Evolutionary conservation across 768 basidiomycete genomes (phyloP), one percentile per base, ranked within the genome.

Genomic region (Rhizopogon sp.): DNA sequence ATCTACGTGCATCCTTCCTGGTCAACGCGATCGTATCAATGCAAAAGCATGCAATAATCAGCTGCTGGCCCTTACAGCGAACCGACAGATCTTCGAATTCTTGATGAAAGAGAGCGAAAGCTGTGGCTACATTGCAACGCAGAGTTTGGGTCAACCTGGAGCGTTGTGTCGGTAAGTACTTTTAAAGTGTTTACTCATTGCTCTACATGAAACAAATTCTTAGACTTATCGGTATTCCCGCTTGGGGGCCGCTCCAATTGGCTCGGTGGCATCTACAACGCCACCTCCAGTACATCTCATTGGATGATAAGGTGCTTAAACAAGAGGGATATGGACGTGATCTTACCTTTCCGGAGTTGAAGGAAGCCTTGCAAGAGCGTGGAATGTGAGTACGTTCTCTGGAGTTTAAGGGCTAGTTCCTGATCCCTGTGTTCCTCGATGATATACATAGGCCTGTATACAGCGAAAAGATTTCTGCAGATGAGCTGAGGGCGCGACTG

Each of bases 1-100:
- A 1, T 93, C 90, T 3, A 93, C 92, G 0, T 93, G 90, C 64
- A 78, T 93, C 53, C 79, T 94, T 5, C 88, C 92, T 1, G 84
- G 87, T 11, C 92, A 94, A 71, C 82, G 75, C 64, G 66, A 86
- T 74, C 72, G 93, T 72, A 75, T 87, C 72, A 64, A 75, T 66
- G 58, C 76, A 67, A 76, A 83, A 72, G 68, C 77, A 63, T 60
- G 78, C 70, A 64, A 81, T 39, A 69, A 63, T 54, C 72, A 84
- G 62, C 74, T 80, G 13, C 62, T 71, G 5, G 72, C 75, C 55
- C 62, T 76, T 1, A 53, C 68, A 11, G 60, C 65, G n/a, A 71
- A 80, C 55, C 71, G 70, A 20, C 53, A 59, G 9, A 54, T 75
- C 14, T 77, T 78, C 25, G 60, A 72, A 37, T 70, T 69, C 13